Evolutionary conservation across 1,284 basidiomycete species (phyloP).

Genomic region (Moniliella sp.): DNA sequence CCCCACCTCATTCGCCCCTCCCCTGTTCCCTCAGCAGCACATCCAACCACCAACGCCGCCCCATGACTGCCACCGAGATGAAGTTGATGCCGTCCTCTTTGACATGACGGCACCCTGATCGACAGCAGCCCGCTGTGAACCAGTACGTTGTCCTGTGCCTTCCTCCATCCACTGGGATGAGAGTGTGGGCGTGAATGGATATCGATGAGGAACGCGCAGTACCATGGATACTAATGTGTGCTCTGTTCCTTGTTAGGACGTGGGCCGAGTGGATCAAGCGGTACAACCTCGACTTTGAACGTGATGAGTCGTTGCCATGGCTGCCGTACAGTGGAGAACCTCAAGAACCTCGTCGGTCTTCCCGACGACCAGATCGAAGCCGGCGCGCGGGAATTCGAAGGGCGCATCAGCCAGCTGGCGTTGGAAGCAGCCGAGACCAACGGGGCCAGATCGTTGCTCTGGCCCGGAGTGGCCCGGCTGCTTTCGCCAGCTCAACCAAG

Average conservation of each 20-base stretch:
- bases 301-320: conserved; percentile 15
- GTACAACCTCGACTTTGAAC: conserved; percentile 24
- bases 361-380: conserved; percentile 11
- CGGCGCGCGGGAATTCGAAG: conserved; percentile 22
- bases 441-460: conserved; percentile 24
- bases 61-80: conserved; percentile 3
- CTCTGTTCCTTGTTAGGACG: conserved; percentile 6
- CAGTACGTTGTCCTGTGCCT: background rate
- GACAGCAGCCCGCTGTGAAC: conserved; percentile 29
- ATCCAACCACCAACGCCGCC: too few species aligned
- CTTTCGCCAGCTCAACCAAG: conserved; percentile 15
- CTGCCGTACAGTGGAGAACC: conserved; percentile 27
- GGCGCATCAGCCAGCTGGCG: conserved; percentile 23
- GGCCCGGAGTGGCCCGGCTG: conserved; percentile 29
- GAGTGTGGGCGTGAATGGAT: too few species aligned
- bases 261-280: conserved; percentile 21
- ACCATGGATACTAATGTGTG: background rate
- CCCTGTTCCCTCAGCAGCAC: too few species aligned
- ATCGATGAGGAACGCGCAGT: background rate
- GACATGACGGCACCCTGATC: conserved; percentile 33
- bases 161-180: too few species aligned
- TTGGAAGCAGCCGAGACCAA: conserved; percentile 4
- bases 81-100: conserved; percentile 16
- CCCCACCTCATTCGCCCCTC: too few species aligned
- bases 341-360: conserved; percentile 18